These are phyloP conservation scores for Penicillium sp. DNA, from an alignment of 2,329 filamentous ascomycete genomes.

Conservation along the genomic window DNA sequence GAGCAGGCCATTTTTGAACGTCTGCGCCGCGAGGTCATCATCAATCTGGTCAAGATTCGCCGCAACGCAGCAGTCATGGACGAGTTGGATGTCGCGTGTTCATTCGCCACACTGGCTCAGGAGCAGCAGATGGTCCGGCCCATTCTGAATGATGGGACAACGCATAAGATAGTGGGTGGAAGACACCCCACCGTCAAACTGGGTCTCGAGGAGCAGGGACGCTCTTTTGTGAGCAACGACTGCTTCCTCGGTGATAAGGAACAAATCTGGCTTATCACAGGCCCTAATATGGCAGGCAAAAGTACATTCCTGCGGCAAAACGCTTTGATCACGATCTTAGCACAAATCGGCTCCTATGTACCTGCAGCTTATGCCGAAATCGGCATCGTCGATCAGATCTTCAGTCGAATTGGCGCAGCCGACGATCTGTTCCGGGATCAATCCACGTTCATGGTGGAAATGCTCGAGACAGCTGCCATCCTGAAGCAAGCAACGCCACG, in stretches of 20 bases:
- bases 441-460: slow-evolving; percentile 99
- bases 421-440: slow-evolving; percentile 94
- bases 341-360: slow-evolving; percentile 88
- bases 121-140: slow-evolving; percentile 73
- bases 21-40: slow-evolving; percentile 70
- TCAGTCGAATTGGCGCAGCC: slow-evolving; percentile 86
- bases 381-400: slow-evolving; percentile 92
- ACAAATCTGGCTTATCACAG: slow-evolving; percentile 63
- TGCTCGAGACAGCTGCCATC: slow-evolving; percentile 93
- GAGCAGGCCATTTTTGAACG: slow-evolving; percentile 74
- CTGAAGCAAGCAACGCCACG: slow-evolving; percentile 75
- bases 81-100: slow-evolving; percentile 84
- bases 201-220: slow-evolving; percentile 71
- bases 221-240: slow-evolving; percentile 79
- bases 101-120: slow-evolving; percentile 72
- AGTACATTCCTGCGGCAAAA: slow-evolving; percentile 95
- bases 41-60: slow-evolving; percentile 77
- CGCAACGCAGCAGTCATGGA: slow-evolving; percentile 89
- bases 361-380: slow-evolving; percentile 81
- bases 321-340: slow-evolving; percentile 86
- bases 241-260: slow-evolving; percentile 74
- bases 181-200: slow-evolving; percentile 89
- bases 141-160: slow-evolving; percentile 58
- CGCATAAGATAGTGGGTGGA: slow-evolving; percentile 75
- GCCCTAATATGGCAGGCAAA: slow-evolving; percentile 99